Base-by-base conservation (phyloP, 306 rosid species). In the Rubus idaeus region DNA sequence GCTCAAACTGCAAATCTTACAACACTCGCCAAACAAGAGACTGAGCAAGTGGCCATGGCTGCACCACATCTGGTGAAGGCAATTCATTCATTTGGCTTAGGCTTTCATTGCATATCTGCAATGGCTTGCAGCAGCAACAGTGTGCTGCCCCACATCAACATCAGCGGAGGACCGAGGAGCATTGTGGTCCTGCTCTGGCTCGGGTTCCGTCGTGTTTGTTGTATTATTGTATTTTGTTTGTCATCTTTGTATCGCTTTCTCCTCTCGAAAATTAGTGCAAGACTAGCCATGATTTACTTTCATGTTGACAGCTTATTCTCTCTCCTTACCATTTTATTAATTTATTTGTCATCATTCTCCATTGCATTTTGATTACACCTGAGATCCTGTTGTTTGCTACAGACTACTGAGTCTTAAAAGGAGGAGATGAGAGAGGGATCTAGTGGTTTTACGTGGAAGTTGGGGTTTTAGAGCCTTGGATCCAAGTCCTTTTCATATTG, bases 21-120 rank as follows among this genome's bases (percentile, higher is more conserved):
- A 94, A 94, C 88, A 94, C 96, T 12, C 85, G 93, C 40, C 88
- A 85, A 79, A 91, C 90, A 26, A 82, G 94, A 83, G 89, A 91
- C 80, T 90, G 85, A 89, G 73, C 78, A n/a, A 41, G 78, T 85
- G 85, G 83, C 76, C 20, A 1, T 58, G 63, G 67, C 53, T 35
- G 81, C 69, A 13, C 18, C 5, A 10, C 55, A 67, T 3, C 16
- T 23, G 18, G 8, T 39, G 52, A 46, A 68, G 23, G 10, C 16
- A 39, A 45, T 46, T 69, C 4, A 37, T 64, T 17, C 2, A 30
- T 13, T 13, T 37, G 46, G 44, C n/a, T 13, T 14, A 2, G 40
- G 26, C 18, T 26, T 0, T 8, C 39, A 14, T 18, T 23, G 63
- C 39, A 35, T 50, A 60, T 40, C 57, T 45, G 41, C 55, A 13